phyloP scores from a whole-genome alignment of 164 flowering plant genomes.

The Echeveria elegans region DNA sequence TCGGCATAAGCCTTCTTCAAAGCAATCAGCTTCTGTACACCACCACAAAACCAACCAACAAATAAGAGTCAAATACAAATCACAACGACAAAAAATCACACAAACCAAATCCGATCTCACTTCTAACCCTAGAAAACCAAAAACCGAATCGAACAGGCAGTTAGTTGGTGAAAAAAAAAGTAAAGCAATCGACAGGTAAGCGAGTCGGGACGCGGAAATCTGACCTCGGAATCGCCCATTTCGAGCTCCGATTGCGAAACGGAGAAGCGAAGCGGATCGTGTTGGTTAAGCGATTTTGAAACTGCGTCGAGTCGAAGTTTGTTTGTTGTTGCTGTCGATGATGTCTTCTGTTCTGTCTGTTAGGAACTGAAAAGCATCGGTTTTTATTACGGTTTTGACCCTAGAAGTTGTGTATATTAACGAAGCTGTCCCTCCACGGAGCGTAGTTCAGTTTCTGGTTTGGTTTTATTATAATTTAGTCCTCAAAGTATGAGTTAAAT shows the following conservation, averaged over 20 bases:
- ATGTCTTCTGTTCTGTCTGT: too few species aligned
- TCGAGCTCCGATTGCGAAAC: neutral
- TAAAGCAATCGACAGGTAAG: neutral
- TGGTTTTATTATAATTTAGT: too few species aligned
- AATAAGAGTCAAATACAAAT: neutral
- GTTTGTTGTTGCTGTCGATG: neutral
- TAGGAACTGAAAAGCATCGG: slow-evolving; percentile 8
- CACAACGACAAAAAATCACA: neutral
- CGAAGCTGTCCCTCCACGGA: neutral
- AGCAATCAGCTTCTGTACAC: slow-evolving; percentile 29
- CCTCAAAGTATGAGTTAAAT: neutral
- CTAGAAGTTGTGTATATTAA: neutral
- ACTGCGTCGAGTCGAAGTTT: slow-evolving; percentile 4
- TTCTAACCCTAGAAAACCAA: neutral
- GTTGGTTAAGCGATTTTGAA: neutral
- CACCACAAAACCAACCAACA: too few species aligned
- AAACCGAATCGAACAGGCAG: neutral
- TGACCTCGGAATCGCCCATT: slow-evolving; percentile 1
- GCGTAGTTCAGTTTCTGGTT: neutral
- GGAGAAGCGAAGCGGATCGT: too few species aligned
- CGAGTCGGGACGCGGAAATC: too few species aligned
- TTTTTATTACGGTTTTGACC: slow-evolving; percentile 8
- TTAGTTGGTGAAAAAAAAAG: neutral
- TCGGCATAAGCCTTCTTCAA: slow-evolving; percentile 51
- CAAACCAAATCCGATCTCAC: neutral